These are phyloP conservation scores for Rhynchospora pubera DNA, from an alignment of 176 grass and related monocot species.

Conservation along the genomic window DNA sequence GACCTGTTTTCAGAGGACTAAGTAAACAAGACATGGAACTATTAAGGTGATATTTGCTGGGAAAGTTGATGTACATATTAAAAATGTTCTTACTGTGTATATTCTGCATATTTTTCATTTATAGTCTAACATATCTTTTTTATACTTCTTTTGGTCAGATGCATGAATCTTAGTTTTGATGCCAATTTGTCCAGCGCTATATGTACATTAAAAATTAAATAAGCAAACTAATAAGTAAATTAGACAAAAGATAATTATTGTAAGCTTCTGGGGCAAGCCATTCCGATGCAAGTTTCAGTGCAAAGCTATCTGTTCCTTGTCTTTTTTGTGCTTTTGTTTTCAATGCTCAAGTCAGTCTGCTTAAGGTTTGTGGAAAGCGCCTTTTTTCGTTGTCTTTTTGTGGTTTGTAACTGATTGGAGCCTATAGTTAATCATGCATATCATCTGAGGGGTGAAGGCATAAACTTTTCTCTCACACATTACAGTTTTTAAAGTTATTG, in stretches of 20 bases:
- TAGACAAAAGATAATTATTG: background rate
- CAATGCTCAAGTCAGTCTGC: background rate
- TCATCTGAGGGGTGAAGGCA: background rate
- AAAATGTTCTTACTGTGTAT: no score
- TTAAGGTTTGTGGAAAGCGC: background rate
- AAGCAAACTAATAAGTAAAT: background rate
- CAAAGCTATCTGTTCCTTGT: background rate
- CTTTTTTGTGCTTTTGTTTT: background rate
- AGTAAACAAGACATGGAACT: background rate
- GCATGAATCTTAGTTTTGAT: background rate
- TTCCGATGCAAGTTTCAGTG: background rate
- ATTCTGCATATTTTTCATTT: background rate
- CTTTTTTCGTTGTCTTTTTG: background rate
- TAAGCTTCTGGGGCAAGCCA: background rate
- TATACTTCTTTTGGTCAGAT: background rate
- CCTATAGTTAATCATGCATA: background rate
- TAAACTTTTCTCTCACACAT: background rate
- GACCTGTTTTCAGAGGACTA: background rate
- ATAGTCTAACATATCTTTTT: background rate
- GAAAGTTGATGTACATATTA: no score
- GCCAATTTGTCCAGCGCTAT: background rate
- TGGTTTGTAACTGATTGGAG: background rate
- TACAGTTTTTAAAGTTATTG: constrained; percentile 1
- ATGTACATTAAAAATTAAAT: background rate
- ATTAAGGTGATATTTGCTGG: no score